These are phyloP conservation scores for Endocladia muricata DNA, from an alignment of 31 red algal genomes.

Conservation along the genomic window DNA sequence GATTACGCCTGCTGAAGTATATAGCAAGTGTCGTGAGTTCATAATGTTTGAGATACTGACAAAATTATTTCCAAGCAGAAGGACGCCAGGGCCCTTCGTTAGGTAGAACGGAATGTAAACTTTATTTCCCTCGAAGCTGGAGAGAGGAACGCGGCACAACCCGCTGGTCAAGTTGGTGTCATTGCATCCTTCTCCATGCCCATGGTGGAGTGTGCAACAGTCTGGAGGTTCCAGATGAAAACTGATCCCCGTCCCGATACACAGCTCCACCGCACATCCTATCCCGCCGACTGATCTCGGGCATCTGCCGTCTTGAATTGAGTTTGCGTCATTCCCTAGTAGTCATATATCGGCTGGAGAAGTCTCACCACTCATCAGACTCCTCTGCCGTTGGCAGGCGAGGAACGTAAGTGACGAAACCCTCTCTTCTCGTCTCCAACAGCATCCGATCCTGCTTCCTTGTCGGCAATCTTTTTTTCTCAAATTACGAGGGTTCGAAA, in stretches of 20 bases:
- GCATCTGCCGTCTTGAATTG: constrained; percentile 25
- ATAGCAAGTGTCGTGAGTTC: background rate
- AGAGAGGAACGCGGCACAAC: constrained; percentile 12
- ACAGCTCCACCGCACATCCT: background rate
- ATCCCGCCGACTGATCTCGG: constrained; percentile 26
- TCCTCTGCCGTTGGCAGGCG: constrained; percentile 25
- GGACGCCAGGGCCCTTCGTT: constrained; percentile 10
- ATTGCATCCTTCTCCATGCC: constrained; percentile 22
- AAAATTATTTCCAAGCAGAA: background rate
- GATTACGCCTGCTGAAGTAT: background rate
- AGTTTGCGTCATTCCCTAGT: background rate
- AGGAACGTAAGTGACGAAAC: too few species aligned
- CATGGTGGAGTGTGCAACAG: constrained; percentile 28
- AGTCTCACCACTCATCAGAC: constrained; percentile 7
- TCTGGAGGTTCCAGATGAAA: constrained; percentile 23
- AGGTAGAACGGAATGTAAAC: constrained; percentile 35
- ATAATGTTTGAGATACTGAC: background rate
- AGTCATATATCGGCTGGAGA: background rate
- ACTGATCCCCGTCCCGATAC: constrained; percentile 6
- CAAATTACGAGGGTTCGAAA: too few species aligned
- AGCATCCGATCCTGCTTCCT: too few species aligned
- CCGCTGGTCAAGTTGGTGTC: constrained; percentile 22
- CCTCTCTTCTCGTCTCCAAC: too few species aligned
- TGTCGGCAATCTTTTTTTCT: too few species aligned
- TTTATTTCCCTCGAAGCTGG: background rate